Conservation (phyloP, 2,329 filamentous ascomycete genomes). For the Cucurbitaria berberidis region DNA sequence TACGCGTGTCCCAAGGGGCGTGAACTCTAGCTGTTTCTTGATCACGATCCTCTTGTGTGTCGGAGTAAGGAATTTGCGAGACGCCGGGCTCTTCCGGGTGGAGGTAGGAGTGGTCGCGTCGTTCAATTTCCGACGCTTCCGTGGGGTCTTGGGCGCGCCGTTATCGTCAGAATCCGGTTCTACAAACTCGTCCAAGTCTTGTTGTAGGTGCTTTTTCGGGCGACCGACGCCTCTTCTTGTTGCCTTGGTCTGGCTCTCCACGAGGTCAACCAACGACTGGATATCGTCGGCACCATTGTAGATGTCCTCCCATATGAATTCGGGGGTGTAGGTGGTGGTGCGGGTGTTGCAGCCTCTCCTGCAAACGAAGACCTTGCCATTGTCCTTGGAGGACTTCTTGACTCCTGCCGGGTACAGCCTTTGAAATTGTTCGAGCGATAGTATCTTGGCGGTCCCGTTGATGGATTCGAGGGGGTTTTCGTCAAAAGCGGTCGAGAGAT, state of each 20-base stretch:
- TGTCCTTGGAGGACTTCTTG: constrained; percentile 73
- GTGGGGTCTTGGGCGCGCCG: constrained; percentile 52
- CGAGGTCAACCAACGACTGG: constrained; percentile 67
- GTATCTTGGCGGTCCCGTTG: constrained; percentile 82
- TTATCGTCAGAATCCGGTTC: constrained; percentile 50
- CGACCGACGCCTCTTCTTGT: constrained; percentile 61
- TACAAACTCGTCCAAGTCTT: constrained; percentile 55
- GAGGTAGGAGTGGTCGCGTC: constrained; percentile 54
- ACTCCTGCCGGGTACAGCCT: constrained; percentile 76
- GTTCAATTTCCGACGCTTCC: constrained; percentile 56
- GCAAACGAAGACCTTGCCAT: constrained; percentile 88
- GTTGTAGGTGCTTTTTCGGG: constrained; percentile 35
- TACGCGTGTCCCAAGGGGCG: constrained; percentile 86
- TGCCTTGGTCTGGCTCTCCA: constrained; percentile 75
- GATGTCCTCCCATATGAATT: constrained; percentile 89
- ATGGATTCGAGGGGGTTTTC: constrained; percentile 86
- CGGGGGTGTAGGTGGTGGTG: constrained; percentile 88
- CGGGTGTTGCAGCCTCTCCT: constrained; percentile 86
- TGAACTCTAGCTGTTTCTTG: constrained; percentile 93
- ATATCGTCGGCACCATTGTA: constrained; percentile 74
- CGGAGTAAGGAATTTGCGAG: constrained; percentile 65
- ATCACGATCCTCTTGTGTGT: constrained; percentile 72
- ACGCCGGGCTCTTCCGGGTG: constrained; percentile 53
- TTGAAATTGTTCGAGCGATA: constrained; percentile 74
- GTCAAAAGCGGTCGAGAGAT: constrained; percentile 87